These are phyloP conservation scores for Grosmannia huntii DNA, from an alignment of 2,329 filamentous ascomycete genomes.

Conservation along the genomic window DNA sequence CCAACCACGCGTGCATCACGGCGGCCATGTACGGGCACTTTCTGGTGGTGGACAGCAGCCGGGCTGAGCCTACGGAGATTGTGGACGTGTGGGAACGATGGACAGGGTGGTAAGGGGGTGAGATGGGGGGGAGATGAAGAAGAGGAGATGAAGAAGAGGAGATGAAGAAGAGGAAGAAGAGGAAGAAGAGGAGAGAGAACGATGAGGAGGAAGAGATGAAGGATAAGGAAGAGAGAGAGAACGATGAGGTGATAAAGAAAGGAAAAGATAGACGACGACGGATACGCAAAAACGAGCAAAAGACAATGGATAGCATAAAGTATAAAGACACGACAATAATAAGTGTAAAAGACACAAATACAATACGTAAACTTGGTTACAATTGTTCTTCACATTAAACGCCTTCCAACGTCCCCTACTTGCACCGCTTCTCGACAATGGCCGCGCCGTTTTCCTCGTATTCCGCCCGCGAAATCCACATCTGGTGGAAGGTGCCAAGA, in stretches of 20 bases:
- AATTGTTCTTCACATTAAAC: background rate
- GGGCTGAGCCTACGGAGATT: conserved; percentile 43
- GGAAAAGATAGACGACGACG: too few relatives aligned
- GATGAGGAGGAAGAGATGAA: too few relatives aligned
- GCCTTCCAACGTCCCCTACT: conserved; percentile 32
- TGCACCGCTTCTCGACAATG: conserved; percentile 94
- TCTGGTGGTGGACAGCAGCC: conserved; percentile 53
- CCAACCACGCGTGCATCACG: conserved; percentile 71
- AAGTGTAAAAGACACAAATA: too few relatives aligned
- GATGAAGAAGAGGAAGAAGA: background rate
- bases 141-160: background rate
- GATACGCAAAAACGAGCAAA: too few relatives aligned
- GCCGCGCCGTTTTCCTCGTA: conserved; percentile 87
- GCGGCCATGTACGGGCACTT: conserved; percentile 62
- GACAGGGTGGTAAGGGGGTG: conserved; percentile 63
- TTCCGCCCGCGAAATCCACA: conserved; percentile 98
- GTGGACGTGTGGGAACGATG: conserved; percentile 67
- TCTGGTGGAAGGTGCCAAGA: conserved; percentile 94
- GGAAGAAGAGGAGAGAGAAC: background rate
- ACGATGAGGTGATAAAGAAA: too few relatives aligned
- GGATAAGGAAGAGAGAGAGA: too few relatives aligned
- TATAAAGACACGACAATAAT: too few relatives aligned
- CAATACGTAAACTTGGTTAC: too few relatives aligned
- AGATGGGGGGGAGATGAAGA: conserved; percentile 9
- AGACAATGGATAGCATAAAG: too few relatives aligned